These are phyloP conservation scores for Carex sylvatica DNA, from an alignment of 202 grass and related monocot species.

Conservation along the genomic window DNA sequence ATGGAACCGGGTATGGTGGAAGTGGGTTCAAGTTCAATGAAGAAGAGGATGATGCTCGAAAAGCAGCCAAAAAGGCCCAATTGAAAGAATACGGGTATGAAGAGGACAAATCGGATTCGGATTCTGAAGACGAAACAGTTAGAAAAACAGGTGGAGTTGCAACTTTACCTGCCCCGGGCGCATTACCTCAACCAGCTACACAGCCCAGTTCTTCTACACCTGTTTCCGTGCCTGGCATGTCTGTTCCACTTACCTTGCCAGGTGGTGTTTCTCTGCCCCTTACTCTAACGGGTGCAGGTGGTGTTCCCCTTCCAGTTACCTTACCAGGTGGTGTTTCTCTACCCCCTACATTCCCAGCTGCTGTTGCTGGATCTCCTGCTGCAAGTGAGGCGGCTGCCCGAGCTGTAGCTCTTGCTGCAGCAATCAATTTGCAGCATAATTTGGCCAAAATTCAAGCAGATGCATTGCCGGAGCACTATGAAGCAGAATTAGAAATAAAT, in stretches of 20 bases:
- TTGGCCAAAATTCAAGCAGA: constrained; percentile 87
- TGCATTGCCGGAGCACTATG: constrained; percentile 87
- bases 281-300: constrained; percentile 39
- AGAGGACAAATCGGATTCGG: constrained; percentile 89
- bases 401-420: constrained; percentile 70
- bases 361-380: constrained; percentile 15
- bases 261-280: constrained; percentile 40
- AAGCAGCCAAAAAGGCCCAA: constrained; percentile 78
- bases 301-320: constrained; percentile 22
- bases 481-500: constrained; percentile 93
- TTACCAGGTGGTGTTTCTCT: constrained; percentile 27
- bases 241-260: constrained; percentile 16
- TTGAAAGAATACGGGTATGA: constrained; percentile 93
- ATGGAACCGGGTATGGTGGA: constrained; percentile 94
- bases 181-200: constrained; percentile 57
- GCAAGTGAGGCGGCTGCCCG: constrained; percentile 69
- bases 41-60: constrained; percentile 91
- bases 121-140: constrained; percentile 80
- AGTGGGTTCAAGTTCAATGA: constrained; percentile 94
- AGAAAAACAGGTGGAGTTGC: constrained; percentile 70
- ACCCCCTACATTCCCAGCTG: constrained; percentile 30
- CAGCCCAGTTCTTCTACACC: constrained; percentile 39
- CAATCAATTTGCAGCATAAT: constrained; percentile 80
- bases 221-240: background rate
- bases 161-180: constrained; percentile 52